Base-by-base conservation (phyloP, 371 early-diverging fungal genomes). In the Fennellomyces sp. region DNA sequence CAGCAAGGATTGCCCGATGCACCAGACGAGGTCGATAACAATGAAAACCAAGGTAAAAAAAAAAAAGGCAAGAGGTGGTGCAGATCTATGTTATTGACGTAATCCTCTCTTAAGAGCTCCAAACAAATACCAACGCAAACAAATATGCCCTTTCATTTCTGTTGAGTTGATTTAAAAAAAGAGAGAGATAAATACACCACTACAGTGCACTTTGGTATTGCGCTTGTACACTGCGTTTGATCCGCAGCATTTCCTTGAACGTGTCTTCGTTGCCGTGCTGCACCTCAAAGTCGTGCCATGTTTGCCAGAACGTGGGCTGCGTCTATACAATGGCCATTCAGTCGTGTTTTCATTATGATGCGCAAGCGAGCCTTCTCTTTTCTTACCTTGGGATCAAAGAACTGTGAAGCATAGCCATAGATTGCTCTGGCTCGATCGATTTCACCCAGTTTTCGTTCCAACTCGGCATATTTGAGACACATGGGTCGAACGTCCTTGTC, bases 201-300 rank as follows among this genome's bases (percentile, higher is more conserved):
- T 68, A 70, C 64, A 69, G 17, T 30, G 58, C 70, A 53, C 68
- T 76, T 11, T 75, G 65, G 55, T 68, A 75, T 17, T 73, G 73
- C 27, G 78, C 78, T 64, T 78, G 78, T 39, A 78, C 78, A 69
- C 73, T 72, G n/a, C 99, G 91, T 72, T 96, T 96, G 64, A 97
- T 91, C 29, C 98, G 84, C 39, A 98, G 81, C 97, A 97, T 97
- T 65, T 98, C 98, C 75, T 94, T 95, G 77, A 95, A 98, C 5
- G 98, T 96, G 57, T 97, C 97, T 74, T 99, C 98, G 71, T 95
- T 96, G 49, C 99, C 99, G 67, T 94, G 93, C 65, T 90, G 86
- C 17, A 97, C 95, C 80, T 99, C 99, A 73, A 98, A 99, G 56
- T 94, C 92, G 58, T 95, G 91, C 99, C 99, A 99, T 47, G 70